These are phyloP conservation scores for Dipteronia sinensis DNA, from an alignment of 345 rosid species.

Conservation along the genomic window DNA sequence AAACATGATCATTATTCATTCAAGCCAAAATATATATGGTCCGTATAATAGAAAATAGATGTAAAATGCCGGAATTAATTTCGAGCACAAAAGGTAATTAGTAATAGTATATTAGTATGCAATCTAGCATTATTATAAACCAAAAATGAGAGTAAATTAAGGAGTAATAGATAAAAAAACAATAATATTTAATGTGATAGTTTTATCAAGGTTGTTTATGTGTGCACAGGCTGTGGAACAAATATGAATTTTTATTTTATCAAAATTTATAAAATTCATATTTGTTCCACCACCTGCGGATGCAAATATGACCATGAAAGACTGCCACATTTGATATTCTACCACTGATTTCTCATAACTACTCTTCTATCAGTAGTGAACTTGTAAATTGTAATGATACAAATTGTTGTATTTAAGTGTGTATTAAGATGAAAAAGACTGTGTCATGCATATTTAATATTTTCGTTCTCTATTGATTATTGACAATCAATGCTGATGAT, in stretches of 20 bases:
- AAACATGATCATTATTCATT: no score
- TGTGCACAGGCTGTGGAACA: constrained; percentile 45
- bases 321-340: background rate
- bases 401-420: no score
- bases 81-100: no score
- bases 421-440: no score
- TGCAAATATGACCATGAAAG: constrained; percentile 14
- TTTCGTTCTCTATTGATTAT: no score
- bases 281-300: constrained; percentile 34
- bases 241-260: constrained; percentile 30
- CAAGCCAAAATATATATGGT: no score
- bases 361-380: background rate
- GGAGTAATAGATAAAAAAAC: background rate
- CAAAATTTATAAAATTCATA: constrained; percentile 21
- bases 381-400: no score
- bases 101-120: no score
- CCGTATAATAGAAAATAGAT: no score
- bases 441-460: no score
- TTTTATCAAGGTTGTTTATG: constrained; percentile 23
- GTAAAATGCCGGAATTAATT: no score
- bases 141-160: background rate
- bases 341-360: background rate
- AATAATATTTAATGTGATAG: background rate
- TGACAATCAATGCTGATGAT: background rate
- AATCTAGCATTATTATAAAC: background rate